Evolutionary conservation across 2,329 filamentous ascomycete species (phyloP).

Genomic region (Acephala macrosclerotiorum): DNA sequence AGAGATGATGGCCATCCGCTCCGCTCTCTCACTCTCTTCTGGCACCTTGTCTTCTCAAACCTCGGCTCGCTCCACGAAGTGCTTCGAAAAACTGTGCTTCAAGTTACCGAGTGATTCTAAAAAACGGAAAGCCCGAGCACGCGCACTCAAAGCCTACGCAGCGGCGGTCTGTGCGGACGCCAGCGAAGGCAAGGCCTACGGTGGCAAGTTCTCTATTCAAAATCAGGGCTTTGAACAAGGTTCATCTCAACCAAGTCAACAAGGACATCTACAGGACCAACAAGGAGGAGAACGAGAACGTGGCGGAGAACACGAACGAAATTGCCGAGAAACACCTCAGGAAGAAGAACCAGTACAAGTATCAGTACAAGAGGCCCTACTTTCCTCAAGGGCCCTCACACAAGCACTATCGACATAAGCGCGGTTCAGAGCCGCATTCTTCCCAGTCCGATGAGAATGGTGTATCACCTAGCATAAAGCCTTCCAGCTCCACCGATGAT

Average conservation of each 20-base stretch:
- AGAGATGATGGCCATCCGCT: slow-evolving; percentile 63
- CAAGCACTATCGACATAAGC: slow-evolving; percentile 34
- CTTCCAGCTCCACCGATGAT: slow-evolving; percentile 23
- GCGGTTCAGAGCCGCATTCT: slow-evolving; percentile 24
- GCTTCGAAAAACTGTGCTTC: slow-evolving; percentile 56
- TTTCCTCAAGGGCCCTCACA: slow-evolving; percentile 40
- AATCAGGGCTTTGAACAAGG: slow-evolving; percentile 57
- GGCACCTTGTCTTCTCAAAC: slow-evolving; percentile 48
- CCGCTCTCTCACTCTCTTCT: slow-evolving; percentile 53
- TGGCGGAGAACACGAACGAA: slow-evolving; percentile 29
- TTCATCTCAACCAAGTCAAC: slow-evolving; percentile 49
- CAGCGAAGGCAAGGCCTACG: slow-evolving; percentile 46
- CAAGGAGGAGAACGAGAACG: slow-evolving; percentile 36
- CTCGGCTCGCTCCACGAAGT: slow-evolving; percentile 47
- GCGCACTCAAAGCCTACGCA: slow-evolving; percentile 54
- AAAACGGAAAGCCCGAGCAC: slow-evolving; percentile 52
- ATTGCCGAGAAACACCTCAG: slow-evolving; percentile 38
- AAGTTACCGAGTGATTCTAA: slow-evolving; percentile 57
- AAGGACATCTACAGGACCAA: slow-evolving; percentile 34
- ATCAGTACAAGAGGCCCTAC: slow-evolving; percentile 29
- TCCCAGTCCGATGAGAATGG: slow-evolving; percentile 9
- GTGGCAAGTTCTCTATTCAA: slow-evolving; percentile 47
- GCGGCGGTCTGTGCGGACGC: slow-evolving; percentile 48
- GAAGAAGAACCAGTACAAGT: slow-evolving; percentile 40
- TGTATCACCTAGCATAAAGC: slow-evolving; percentile 1